Evolutionary conservation across 225 moss, liverwort and hornwort species (phyloP).

Genomic region (Bryum argenteum): DNA sequence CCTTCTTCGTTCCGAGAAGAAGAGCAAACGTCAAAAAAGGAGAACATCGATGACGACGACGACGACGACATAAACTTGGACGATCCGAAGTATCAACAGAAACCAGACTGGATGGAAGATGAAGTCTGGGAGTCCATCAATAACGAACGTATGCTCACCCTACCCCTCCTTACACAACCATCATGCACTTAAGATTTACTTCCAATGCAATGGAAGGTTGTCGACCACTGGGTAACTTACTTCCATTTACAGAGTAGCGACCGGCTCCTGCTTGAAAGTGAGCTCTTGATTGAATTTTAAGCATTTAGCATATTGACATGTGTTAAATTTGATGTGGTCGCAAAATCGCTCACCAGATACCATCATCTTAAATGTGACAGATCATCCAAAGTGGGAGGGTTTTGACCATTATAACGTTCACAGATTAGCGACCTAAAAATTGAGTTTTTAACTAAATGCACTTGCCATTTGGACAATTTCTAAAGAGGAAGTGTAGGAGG

Average conservation of each 20-base stretch:
- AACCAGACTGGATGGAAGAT: slow-evolving; percentile 57
- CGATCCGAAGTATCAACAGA: slow-evolving; percentile 44
- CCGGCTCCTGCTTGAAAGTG: not conserved
- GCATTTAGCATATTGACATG: too few species aligned
- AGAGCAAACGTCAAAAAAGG: slow-evolving; percentile 21
- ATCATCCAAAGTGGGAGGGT: too few species aligned
- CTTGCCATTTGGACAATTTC: too few species aligned
- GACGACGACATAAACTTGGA: slow-evolving; percentile 33
- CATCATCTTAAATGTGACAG: too few species aligned
- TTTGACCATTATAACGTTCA: too few species aligned
- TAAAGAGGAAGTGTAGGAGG: too few species aligned
- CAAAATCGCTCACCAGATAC: too few species aligned
- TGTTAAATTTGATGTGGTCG: too few species aligned
- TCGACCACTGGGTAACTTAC: not conserved
- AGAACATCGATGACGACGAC: slow-evolving; percentile 24
- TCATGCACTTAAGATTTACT: not conserved
- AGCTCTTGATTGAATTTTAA: too few species aligned
- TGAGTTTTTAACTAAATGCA: too few species aligned
- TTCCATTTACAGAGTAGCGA: not conserved
- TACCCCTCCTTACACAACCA: not conserved
- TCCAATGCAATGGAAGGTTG: not conserved
- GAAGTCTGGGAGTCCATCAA: slow-evolving; percentile 40
- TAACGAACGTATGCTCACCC: slow-evolving; percentile 27
- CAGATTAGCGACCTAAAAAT: not conserved
- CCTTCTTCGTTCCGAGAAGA: slow-evolving; percentile 21